Conservation (phyloP, 129 eudicot species). For the Solidago caesia region DNA sequence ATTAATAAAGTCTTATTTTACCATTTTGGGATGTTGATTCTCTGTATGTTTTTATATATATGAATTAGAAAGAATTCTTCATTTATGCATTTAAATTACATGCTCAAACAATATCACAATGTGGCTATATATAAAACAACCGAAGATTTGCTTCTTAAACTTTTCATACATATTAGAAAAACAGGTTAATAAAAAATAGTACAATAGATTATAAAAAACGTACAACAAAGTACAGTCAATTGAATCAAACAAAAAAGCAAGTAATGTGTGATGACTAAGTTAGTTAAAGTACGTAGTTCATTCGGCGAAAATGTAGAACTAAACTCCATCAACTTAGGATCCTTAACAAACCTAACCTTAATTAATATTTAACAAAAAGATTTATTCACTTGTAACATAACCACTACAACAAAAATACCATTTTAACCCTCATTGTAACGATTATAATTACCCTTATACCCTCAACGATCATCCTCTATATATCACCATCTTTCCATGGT, state of each 20-base stretch:
- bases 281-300: neutral
- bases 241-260: neutral
- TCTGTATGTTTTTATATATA: no score
- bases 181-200: no score
- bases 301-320: slow-evolving; percentile 9
- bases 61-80: no score
- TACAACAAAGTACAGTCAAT: no score
- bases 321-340: slow-evolving; percentile 23
- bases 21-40: no score
- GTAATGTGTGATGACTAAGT: neutral
- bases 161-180: no score
- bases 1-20: no score
- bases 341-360: slow-evolving; percentile 24
- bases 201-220: no score
- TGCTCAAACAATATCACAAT: no score
- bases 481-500: neutral
- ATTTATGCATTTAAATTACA: no score
- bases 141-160: no score
- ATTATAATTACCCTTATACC: slow-evolving; percentile 7
- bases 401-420: neutral
- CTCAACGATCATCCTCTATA: slow-evolving; percentile 18
- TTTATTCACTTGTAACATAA: slow-evolving; percentile 4
- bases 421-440: neutral
- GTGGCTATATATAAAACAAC: no score
- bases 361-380: neutral